Evolutionary conservation across 768 basidiomycete species (phyloP).

Genomic region (Mrakia frigida): DNA sequence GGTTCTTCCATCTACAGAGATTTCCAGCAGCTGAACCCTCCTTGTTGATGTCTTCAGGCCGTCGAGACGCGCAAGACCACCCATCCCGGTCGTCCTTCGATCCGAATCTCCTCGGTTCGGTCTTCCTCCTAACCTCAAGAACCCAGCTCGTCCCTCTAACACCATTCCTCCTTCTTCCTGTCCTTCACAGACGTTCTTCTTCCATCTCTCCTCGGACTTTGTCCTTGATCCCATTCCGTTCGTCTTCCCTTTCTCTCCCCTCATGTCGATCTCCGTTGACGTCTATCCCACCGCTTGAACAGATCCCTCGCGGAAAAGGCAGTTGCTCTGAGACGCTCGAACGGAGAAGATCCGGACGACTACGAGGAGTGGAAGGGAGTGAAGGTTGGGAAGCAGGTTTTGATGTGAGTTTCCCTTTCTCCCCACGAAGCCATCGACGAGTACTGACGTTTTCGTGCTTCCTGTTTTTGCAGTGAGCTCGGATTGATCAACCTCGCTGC

Average conservation of each 20-base stretch:
- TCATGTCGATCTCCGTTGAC: not conserved
- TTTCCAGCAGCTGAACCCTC: not conserved
- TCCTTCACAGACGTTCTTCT: slow-evolving; percentile 52
- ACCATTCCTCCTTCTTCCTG: not conserved
- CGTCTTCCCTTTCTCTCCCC: not conserved
- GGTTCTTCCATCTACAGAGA: not conserved
- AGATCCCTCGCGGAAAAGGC: slow-evolving; percentile 51
- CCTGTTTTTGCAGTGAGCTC: slow-evolving; percentile 3
- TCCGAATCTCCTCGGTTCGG: slow-evolving; percentile 77
- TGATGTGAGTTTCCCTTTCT: slow-evolving; percentile 41
- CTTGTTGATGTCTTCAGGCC: not conserved
- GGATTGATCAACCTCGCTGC: slow-evolving; percentile 26
- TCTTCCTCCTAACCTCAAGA: not conserved
- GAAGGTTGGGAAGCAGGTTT: slow-evolving; percentile 86
- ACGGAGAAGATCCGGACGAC: slow-evolving; percentile 46
- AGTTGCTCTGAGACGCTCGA: slow-evolving; percentile 47
- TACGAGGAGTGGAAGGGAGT: slow-evolving; percentile 56
- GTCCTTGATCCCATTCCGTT: slow-evolving; percentile 62
- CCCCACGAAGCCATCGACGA: not conserved
- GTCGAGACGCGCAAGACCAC: slow-evolving; percentile 8
- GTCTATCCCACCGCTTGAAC: not conserved
- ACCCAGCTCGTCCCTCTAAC: no score
- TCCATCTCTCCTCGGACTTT: slow-evolving; percentile 82
- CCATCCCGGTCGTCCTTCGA: slow-evolving; percentile 68
- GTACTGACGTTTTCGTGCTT: not conserved